phyloP scores from a whole-genome alignment of 495 filamentous ascomycete species.

The Trichoderma erinaceum region DNA sequence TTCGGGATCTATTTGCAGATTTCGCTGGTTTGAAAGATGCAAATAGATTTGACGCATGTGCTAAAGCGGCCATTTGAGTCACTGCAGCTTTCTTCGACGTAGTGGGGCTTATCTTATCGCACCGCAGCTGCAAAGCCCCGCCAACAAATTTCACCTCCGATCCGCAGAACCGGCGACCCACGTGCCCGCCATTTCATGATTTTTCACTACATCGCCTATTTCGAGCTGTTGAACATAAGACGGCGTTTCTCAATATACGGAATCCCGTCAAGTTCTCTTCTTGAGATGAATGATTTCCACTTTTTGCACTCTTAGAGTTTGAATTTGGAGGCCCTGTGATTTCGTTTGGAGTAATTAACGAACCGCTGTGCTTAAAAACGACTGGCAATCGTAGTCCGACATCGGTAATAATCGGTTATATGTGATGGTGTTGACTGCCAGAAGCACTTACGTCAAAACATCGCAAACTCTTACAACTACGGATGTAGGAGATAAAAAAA shows the following conservation, averaged over 20 bases:
- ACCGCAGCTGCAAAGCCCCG: neutral
- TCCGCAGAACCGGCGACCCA: neutral
- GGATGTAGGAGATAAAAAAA: too few species aligned
- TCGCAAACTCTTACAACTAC: too few species aligned
- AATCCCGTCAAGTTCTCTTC: neutral
- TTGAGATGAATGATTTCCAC: neutral
- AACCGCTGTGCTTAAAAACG: neutral
- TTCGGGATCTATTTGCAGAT: neutral
- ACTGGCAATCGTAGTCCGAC: too few species aligned
- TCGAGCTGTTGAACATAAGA: too few species aligned
- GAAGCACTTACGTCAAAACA: too few species aligned
- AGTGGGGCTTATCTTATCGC: constrained; percentile 1
- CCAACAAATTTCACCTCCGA: neutral
- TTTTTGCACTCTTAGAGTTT: neutral
- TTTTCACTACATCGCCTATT: neutral
- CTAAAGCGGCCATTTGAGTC: neutral
- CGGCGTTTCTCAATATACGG: neutral
- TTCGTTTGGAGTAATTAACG: neutral
- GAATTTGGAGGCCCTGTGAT: neutral
- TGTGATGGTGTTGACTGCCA: too few species aligned
- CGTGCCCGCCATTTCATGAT: neutral
- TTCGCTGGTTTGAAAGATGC: neutral
- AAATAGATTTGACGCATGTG: neutral
- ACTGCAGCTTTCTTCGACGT: neutral
- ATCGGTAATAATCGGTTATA: too few species aligned